Conservation (phyloP, 139 green algal genomes). For the Chlorella sp. region DNA sequence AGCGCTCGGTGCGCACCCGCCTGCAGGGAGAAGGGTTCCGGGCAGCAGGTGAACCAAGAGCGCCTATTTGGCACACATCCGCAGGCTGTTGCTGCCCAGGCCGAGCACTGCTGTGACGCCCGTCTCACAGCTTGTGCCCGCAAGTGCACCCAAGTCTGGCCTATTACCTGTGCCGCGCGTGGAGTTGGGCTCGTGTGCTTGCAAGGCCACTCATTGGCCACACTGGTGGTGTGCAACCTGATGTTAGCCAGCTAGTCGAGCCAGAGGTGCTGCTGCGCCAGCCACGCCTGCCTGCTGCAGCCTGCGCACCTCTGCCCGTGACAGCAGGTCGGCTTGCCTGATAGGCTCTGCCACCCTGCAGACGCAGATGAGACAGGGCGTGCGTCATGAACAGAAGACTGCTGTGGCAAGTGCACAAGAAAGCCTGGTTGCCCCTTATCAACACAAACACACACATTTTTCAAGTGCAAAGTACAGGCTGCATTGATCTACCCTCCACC, state of each 20-base stretch:
- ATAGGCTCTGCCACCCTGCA: conserved; percentile 67
- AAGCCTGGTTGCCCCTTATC: not conserved
- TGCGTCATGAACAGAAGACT: not conserved
- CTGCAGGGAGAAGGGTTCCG: too few species aligned
- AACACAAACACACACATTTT: not conserved
- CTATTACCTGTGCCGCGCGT: not conserved
- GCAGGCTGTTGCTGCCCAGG: too few species aligned
- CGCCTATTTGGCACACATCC: too few species aligned
- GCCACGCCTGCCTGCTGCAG: not conserved
- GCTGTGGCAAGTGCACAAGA: not conserved
- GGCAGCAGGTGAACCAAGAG: too few species aligned
- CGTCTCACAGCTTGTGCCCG: too few species aligned
- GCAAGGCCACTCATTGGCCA: too few species aligned
- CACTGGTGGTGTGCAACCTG: not conserved
- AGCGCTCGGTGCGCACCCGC: too few species aligned
- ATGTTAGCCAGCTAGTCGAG: not conserved
- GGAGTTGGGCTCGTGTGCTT: not conserved
- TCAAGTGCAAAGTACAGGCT: not conserved
- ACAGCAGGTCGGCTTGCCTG: conserved; percentile 72
- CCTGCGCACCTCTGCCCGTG: conserved; percentile 39
- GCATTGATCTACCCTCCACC: not conserved
- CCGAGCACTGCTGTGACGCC: too few species aligned
- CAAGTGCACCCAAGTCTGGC: not conserved
- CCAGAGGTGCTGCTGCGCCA: not conserved
- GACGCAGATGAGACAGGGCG: too few species aligned